Evolutionary conservation across 2,329 filamentous ascomycete species (phyloP).

Genomic region (Ascosphaera apis): DNA sequence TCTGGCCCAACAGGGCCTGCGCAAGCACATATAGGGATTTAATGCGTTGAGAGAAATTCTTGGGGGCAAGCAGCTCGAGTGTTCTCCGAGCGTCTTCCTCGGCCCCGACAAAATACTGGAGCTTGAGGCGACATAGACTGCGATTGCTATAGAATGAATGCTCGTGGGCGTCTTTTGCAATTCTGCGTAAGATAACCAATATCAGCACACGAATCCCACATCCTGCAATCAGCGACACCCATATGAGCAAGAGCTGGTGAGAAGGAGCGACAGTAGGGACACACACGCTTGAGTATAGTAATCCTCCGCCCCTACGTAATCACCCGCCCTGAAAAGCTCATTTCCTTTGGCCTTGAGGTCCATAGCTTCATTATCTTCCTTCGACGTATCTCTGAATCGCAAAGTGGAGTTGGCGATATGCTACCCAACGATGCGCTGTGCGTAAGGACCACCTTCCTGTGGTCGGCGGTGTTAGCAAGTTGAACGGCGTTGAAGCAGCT

Average conservation of each 20-base stretch:
- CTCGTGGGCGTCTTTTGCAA: slow-evolving; percentile 56
- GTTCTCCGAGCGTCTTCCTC: slow-evolving; percentile 57
- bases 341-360: slow-evolving; percentile 23
- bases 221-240: neutral
- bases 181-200: slow-evolving; percentile 23
- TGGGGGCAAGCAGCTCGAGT: slow-evolving; percentile 36
- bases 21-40: slow-evolving; percentile 71
- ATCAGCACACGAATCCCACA: neutral
- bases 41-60: slow-evolving; percentile 32
- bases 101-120: slow-evolving; percentile 48
- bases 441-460: too few species aligned
- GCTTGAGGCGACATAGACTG: slow-evolving; percentile 56
- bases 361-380: slow-evolving; percentile 5
- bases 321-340: slow-evolving; percentile 21
- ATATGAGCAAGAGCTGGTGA: neutral
- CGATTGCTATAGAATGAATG: slow-evolving; percentile 73
- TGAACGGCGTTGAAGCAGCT: too few species aligned
- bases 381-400: too few species aligned
- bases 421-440: too few species aligned
- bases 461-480: too few species aligned
- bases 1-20: slow-evolving; percentile 56
- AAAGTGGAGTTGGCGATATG: neutral
- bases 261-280: neutral
- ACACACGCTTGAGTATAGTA: slow-evolving; percentile 23
- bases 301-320: slow-evolving; percentile 23